These are phyloP conservation scores for Seminavis robusta DNA, from an alignment of 108 stramenopile species.

Conservation along the genomic window DNA sequence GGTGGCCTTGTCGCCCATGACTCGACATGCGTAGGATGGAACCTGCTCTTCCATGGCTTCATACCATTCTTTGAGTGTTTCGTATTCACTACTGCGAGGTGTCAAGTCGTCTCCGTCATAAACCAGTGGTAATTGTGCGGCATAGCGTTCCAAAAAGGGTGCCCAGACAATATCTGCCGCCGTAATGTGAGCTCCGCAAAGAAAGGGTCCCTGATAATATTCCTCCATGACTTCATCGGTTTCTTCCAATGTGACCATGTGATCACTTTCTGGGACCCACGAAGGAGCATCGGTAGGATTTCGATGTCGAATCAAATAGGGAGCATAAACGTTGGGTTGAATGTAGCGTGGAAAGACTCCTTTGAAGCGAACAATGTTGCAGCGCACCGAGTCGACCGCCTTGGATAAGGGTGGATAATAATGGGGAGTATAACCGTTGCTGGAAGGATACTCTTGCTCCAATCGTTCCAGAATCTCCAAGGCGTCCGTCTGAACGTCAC, in stretches of 20 bases:
- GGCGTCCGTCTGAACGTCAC: constrained; percentile 26
- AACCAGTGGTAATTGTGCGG: constrained; percentile 32
- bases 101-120: constrained; percentile 30
- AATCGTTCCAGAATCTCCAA: constrained; percentile 30
- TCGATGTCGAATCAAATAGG: constrained; percentile 8
- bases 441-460: background rate
- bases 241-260: constrained; percentile 13
- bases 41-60: constrained; percentile 35
- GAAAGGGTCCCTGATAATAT: constrained; percentile 26
- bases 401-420: background rate
- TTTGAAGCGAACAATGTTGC: constrained; percentile 1
- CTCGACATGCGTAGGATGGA: constrained; percentile 38
- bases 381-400: constrained; percentile 1
- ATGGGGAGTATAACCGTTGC: background rate
- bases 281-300: too few species aligned
- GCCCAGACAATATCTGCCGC: constrained; percentile 52
- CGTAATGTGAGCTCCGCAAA: constrained; percentile 27
- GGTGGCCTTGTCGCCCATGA: constrained; percentile 24
- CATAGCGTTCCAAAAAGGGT: constrained; percentile 46
- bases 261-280: constrained; percentile 9
- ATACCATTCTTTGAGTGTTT: constrained; percentile 25
- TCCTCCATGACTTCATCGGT: constrained; percentile 34
- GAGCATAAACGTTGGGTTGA: background rate
- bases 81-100: constrained; percentile 29
- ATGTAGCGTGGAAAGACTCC: constrained; percentile 12